These are phyloP conservation scores for Podaxis sp. DNA, from an alignment of 768 basidiomycete species.

Conservation along the genomic window DNA sequence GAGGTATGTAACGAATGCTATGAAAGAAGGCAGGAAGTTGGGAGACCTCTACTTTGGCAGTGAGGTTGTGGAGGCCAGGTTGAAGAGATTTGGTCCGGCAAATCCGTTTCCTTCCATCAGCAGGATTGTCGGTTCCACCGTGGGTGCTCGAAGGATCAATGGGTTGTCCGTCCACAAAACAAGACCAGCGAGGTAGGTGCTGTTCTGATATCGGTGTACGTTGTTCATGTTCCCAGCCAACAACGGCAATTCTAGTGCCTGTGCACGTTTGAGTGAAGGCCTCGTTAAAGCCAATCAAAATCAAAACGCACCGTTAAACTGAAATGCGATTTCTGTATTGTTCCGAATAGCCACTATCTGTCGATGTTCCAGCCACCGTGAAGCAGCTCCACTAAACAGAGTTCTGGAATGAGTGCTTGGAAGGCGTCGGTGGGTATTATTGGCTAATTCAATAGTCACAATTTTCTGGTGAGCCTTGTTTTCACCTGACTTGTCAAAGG, in stretches of 20 bases:
- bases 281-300: neutral
- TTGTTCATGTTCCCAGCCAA: neutral
- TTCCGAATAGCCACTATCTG: neutral
- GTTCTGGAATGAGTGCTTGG: neutral
- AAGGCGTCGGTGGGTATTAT: neutral
- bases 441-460: too few relatives aligned
- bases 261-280: neutral
- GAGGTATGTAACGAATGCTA: conserved; percentile 10
- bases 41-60: neutral
- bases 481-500: neutral
- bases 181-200: neutral
- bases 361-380: neutral
- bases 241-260: conserved; percentile 12
- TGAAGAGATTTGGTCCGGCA: neutral
- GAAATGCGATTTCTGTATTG: neutral
- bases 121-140: neutral
- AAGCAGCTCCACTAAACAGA: neutral
- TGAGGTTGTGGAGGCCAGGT: neutral
- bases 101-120: neutral
- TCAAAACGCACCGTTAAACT: neutral
- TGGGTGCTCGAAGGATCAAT: too few relatives aligned
- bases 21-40: conserved; percentile 1
- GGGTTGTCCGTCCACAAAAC: neutral
- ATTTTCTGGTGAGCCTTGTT: too few relatives aligned
- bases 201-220: neutral